Base-by-base conservation (phyloP, 2,329 filamentous ascomycete genomes). In the Beauveria sp. region DNA sequence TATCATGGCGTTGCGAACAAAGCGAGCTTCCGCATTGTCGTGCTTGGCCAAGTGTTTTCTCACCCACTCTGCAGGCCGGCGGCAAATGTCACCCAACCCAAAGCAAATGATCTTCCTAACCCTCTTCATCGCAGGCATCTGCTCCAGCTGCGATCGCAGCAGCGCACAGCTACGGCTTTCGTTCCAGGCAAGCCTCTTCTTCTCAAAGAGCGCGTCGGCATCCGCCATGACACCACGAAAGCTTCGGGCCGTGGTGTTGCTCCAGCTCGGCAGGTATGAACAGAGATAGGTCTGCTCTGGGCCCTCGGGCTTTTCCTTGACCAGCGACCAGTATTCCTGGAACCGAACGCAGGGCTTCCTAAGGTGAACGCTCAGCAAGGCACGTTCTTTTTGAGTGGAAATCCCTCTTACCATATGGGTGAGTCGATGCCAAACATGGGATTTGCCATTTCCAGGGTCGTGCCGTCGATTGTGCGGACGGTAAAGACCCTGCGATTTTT, bases 281-380 rank as follows among this genome's bases (percentile, higher is more conserved):
- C 60, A 62, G 46, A 48, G 40, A 18, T 47, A 54, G 5, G 26
- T 59, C 12, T 51, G 47, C 20, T 22, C 54, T 4, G 59, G 54
- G 5, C 34, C 48, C 2, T 28, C 37, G 16, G 55, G 47, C 22
- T 54, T 26, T n/a, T 44, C 26, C 18, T 28, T 46, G 16, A 62
- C 22, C 4, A 62, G 54, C 20, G 37, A 26, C 60, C 60, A 62
- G 24, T 58, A 62, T 22, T 62, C 60, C n/a, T 57, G 55, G n/a
- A 52, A 62, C 37, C 14, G 8, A n/a, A 59, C 60, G 37, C 22
- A 22, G 7, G 60, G 60, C 34, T 53, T 44, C 60, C 60, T 53
- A 20, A 4, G 9, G 37, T 5, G 20, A 20, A 10, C 3, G 10
- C 46, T 55, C 24, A 47, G 59, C 28, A 24, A 26, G 6, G 3